These are phyloP conservation scores for Debaryomyces sp. DNA, from an alignment of 1,139 yeast species.

Conservation along the genomic window DNA sequence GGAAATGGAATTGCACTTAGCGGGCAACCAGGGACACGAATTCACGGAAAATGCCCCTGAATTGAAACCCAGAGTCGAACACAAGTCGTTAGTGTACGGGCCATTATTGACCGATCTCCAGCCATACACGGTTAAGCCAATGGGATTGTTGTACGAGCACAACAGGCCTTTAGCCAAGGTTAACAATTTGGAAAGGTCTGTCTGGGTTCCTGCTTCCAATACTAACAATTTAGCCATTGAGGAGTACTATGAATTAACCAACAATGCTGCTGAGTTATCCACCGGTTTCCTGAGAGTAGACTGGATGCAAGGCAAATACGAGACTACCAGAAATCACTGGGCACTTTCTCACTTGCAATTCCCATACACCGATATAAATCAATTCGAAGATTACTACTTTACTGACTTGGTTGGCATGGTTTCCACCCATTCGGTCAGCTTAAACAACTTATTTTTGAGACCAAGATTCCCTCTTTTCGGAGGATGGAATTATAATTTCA, in stretches of 20 bases:
- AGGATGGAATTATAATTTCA: conserved; percentile 94
- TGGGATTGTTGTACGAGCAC: conserved; percentile 65
- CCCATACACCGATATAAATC: conserved; percentile 43
- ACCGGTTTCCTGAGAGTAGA: conserved; percentile 79
- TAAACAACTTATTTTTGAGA: conserved; percentile 57
- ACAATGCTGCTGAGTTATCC: conserved; percentile 70
- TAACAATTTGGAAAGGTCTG: conserved; percentile 63
- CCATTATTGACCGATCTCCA: conserved; percentile 46
- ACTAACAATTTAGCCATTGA: conserved; percentile 56
- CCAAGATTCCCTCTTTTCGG: conserved; percentile 96
- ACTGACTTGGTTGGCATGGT: conserved; percentile 94
- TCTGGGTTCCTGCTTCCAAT: conserved; percentile 63
- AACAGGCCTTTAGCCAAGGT: conserved; percentile 68
- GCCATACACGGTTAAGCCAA: conserved; percentile 51
- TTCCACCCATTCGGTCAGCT: conserved; percentile 67
- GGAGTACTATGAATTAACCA: conserved; percentile 82
- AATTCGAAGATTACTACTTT: conserved; percentile 67
- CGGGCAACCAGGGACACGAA: conserved; percentile 18
- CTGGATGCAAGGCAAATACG: conserved; percentile 61
- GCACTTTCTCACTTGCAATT: conserved; percentile 60
- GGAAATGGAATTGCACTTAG: conserved; percentile 39
- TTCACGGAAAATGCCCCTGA: conserved; percentile 26
- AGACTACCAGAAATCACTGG: conserved; percentile 44
- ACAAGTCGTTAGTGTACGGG: conserved; percentile 54
- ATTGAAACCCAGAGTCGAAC: conserved; percentile 36